Evolutionary conservation across 2,329 filamentous ascomycete species (phyloP), one percentile per base, ranked within the genome.

Genomic region (Paracorniculantispora psalliotae): DNA sequence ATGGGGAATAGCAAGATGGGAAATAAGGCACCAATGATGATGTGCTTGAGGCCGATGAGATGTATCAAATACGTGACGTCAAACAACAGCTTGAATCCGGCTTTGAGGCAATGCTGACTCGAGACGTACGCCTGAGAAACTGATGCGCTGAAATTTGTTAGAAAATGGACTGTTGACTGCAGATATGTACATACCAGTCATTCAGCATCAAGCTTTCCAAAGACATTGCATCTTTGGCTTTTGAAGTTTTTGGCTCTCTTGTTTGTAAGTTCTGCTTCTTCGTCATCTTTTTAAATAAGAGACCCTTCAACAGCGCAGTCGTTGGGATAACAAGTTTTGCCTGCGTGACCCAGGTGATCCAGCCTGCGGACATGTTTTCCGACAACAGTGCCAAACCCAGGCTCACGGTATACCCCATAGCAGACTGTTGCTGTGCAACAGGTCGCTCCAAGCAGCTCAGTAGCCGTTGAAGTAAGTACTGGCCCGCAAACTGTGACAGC

Each of bases 321-420:
- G 55, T 53, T 4, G 49, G 39, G 17, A 54, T 39, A 9, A 4
- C 15, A 8, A 53, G 33, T 26, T 37, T 47, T n/a, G 50, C 25
- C 21, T 47, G 48, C 3, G 57, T 53, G 8, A 59, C 49, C 57
- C 57, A 59, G 8, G 50, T 52, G 12, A 54, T 54, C 57, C 48
- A 47, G 12, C 50, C 44, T 15, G 54, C 54, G 15, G 44, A 49
- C 26, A 59, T 81, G 10, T 87, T 66, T 3, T 73, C 43, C 71
- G 79, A 83, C 68, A 89, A 86, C 13, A 79, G 59, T 1, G 76
- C 63, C 41, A 90, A 76, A 0, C 73, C 67, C 37, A 69, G 69
- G 62, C 78, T 79, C 66, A 88, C 82, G 1, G 79, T 77, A 23
- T 76, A 65, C 3, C 84, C 65, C 4, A 89, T 65, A 1, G 79